Conservation (phyloP, 345 rosid genomes). For the Cardamine resedifolia region DNA sequence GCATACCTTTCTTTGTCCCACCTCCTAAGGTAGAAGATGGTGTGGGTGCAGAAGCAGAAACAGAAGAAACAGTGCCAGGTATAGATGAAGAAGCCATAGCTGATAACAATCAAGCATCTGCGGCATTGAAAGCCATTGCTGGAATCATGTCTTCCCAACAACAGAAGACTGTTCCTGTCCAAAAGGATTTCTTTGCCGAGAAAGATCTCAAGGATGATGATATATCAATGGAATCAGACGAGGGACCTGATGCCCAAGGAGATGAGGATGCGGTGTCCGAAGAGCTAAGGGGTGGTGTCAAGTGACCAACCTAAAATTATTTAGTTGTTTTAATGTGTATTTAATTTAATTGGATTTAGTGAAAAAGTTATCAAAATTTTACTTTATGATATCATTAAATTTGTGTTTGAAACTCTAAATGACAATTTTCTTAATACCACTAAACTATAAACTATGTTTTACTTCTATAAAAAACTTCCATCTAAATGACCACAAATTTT, state of each 20-base stretch:
- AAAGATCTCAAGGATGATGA: slow-evolving; percentile 49
- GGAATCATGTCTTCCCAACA: slow-evolving; percentile 75
- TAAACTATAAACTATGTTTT: too few relatives aligned
- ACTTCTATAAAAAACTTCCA: too few relatives aligned
- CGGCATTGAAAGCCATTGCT: slow-evolving; percentile 78
- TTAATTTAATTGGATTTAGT: too few relatives aligned
- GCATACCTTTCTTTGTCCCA: slow-evolving; percentile 81
- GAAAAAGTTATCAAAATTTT: too few relatives aligned
- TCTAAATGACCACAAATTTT: too few relatives aligned
- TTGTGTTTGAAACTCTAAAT: too few relatives aligned
- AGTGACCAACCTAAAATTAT: too few relatives aligned
- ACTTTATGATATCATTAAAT: too few relatives aligned
- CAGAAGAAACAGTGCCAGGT: slow-evolving; percentile 42
- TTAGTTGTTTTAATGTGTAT: too few relatives aligned
- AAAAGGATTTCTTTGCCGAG: slow-evolving; percentile 66
- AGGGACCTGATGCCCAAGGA: slow-evolving; percentile 1
- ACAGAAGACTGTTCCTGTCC: slow-evolving; percentile 70
- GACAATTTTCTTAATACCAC: too few relatives aligned
- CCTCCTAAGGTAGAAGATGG: slow-evolving; percentile 60
- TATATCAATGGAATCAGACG: slow-evolving; percentile 22
- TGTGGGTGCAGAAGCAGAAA: slow-evolving; percentile 40
- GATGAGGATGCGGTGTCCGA: slow-evolving; percentile 15
- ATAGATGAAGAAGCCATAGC: slow-evolving; percentile 48
- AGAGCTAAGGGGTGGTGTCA: too few relatives aligned
- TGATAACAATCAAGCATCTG: slow-evolving; percentile 51